Percentiles rank a stretch among this genome's conserved stretches.
These are phyloP conservation scores for Beauveria brongniartii DNA, from an alignment of 2,329 filamentous ascomycete species.

Conservation along the genomic window DNA sequence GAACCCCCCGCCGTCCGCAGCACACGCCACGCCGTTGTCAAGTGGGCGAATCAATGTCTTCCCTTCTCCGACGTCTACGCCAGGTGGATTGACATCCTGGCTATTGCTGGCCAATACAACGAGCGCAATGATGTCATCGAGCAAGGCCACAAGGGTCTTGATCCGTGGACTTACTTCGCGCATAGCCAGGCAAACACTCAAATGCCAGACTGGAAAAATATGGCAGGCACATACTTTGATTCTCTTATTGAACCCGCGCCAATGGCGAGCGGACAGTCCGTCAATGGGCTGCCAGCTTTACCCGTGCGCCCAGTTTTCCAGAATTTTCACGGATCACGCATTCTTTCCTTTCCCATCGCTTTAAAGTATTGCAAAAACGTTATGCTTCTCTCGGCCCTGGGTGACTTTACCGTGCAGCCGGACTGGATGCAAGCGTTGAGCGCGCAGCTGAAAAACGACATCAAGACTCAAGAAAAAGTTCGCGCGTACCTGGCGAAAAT, in stretches of 20 bases:
- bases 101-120: constrained; percentile 55
- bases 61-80: constrained; percentile 70
- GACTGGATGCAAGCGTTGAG: constrained; percentile 82
- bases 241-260: constrained; percentile 21
- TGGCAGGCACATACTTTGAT: constrained; percentile 43
- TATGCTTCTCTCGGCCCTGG: constrained; percentile 41
- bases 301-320: constrained; percentile 24
- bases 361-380: constrained; percentile 57
- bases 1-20: constrained; percentile 53
- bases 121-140: constrained; percentile 80
- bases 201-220: constrained; percentile 44
- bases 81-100: constrained; percentile 83
- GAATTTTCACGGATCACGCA: constrained; percentile 39
- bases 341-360: constrained; percentile 57
- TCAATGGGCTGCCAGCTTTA: constrained; percentile 18
- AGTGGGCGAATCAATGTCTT: constrained; percentile 85
- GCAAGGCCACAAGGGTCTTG: constrained; percentile 81
- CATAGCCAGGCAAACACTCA: constrained; percentile 33
- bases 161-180: constrained; percentile 49
- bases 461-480: constrained; percentile 52
- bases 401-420: constrained; percentile 53
- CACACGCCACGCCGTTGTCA: constrained; percentile 72
- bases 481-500: constrained; percentile 41
- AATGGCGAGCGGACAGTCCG: constrained; percentile 25
- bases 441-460: constrained; percentile 61